Evolutionary conservation across 495 filamentous ascomycete genomes (phyloP).

Genomic region (Acidiella bohemica): DNA sequence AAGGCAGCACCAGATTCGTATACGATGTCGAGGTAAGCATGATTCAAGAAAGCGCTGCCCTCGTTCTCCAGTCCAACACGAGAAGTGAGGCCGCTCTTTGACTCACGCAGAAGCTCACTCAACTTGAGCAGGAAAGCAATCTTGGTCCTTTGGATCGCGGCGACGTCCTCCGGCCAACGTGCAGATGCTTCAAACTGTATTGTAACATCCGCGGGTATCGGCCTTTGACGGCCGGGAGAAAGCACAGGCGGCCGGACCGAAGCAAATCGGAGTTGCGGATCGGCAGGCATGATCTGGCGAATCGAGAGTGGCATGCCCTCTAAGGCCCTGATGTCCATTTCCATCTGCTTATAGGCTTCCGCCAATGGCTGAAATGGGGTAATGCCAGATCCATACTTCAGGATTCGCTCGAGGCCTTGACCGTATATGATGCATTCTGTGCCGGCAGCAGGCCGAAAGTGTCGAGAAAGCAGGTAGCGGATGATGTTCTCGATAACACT

Average conservation of each 20-base stretch:
- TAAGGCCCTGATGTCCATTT: slow-evolving; percentile 57
- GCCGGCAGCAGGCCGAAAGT: slow-evolving; percentile 44
- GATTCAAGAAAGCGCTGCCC: slow-evolving; percentile 51
- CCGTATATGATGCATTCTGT: slow-evolving; percentile 45
- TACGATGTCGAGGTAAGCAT: slow-evolving; percentile 67
- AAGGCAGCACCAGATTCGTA: slow-evolving; percentile 56
- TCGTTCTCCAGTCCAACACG: slow-evolving; percentile 72
- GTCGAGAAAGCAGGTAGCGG: slow-evolving; percentile 52
- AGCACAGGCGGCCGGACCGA: slow-evolving; percentile 37
- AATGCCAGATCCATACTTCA: slow-evolving; percentile 31
- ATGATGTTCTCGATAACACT: slow-evolving; percentile 69
- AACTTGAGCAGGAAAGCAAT: slow-evolving; percentile 81
- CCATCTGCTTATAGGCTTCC: slow-evolving; percentile 53
- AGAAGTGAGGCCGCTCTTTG: slow-evolving; percentile 39
- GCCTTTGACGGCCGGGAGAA: slow-evolving; percentile 17
- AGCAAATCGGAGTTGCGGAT: slow-evolving; percentile 58
- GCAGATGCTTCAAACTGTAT: slow-evolving; percentile 88
- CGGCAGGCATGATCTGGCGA: slow-evolving; percentile 58
- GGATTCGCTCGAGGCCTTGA: slow-evolving; percentile 44
- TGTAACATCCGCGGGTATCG: slow-evolving; percentile 50
- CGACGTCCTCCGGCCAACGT: slow-evolving; percentile 84
- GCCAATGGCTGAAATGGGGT: slow-evolving; percentile 42
- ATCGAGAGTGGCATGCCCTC: slow-evolving; percentile 70
- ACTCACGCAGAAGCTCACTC: slow-evolving; percentile 48
- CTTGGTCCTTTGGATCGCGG: slow-evolving; percentile 85